Base-by-base conservation (phyloP, 768 basidiomycete species). In the Trichaptum fuscoviolaceum region DNA sequence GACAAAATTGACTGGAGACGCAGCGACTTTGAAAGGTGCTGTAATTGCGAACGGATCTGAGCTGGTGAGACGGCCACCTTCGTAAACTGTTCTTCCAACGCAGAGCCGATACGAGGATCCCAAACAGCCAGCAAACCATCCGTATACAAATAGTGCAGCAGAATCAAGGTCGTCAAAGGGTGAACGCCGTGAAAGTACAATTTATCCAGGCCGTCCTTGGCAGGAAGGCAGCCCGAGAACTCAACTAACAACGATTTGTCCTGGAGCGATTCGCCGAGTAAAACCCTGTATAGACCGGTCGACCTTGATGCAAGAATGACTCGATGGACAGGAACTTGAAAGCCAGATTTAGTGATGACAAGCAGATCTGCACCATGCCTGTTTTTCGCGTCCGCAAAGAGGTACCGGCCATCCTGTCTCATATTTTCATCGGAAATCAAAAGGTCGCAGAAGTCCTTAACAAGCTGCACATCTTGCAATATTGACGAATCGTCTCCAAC, bases 91-190 rank as follows among this genome's bases (percentile, higher is more conserved):
- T 71, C 72, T 27, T 81, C 78, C 1, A 90, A 75, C 0, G 77
- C 74, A 0, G 77, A 69, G 5, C 77, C 81, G 12, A 92, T 81
- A 20, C 94, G 85, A 15, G 82, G 80, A 73, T 99, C 95, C 93
- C 95, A 96, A 17, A 95, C 75, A 0, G 93, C 87, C 12, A 93
- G 79, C 1, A 96, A 75, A 57, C 88, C 84, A 74, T 99, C 96
- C 0, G 91, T 84, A 76, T 98, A 98, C n/a, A 98, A 76, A 72
- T 95, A 98, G 25, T 87, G 83, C 23, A 97, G 75, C 23, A 98
- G 78, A 24, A 96, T 82, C 18, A 97, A 83, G 18, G 90, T 75
- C 0, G 93, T 79, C 7, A 96, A 77, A 0, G 89, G 82, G 59
- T 87, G 84, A 67, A 85, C 86, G 1, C 86, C 86, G 0, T 78